Evolutionary conservation across 495 filamentous ascomycete species (phyloP), one percentile per base, ranked within the genome.

Genomic region (Friedmanniomyces endolithicus): DNA sequence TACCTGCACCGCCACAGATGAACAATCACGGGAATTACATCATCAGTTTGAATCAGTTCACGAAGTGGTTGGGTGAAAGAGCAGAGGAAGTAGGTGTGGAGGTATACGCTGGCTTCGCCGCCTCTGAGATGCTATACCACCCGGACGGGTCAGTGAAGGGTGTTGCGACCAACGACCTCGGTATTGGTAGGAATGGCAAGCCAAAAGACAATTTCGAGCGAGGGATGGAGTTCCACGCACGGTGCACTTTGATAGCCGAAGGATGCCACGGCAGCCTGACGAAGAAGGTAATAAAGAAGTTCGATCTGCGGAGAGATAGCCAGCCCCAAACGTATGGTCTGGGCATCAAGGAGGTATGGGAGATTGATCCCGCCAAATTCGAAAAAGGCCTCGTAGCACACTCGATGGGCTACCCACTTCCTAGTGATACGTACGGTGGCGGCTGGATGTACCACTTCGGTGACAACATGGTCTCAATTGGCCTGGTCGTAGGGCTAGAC

Each of bases 371-470:
- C 0, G 88, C 90, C 64, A 97, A 95, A 68, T 95, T 95, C 72
- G 74, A 79, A 31, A 82, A 86, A 57, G 92, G 92, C 43, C 78
- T 94, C 68, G 77, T 96, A 44, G 75, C 79, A 9, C 94, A 99
- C 72, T 87, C 89, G 3, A 81, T 99, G 84, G 92, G 92, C 14
- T 97, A 94, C 65, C 92, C 92, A 14, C 70, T 99, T 27, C 83
- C 90, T 8, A 75, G 70, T 63, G 84, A 95, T 67, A 95, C 89
- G 3, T 99, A 99, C 59, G 92, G 92, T 60, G 92, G 92, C 61
- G 88, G 86, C 37, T 99, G 86, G 85, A 88, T 99, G 82, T 99
- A 99, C 63, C 92, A 99, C 68, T 98, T 97, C 65, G 92, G 89
- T 20, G 90, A 97, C 59, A 97, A 97, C 69, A 80, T 96, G 61